phyloP scores from a whole-genome alignment of 2,329 filamentous ascomycete genomes.

The Thielaviopsis euricoi region DNA sequence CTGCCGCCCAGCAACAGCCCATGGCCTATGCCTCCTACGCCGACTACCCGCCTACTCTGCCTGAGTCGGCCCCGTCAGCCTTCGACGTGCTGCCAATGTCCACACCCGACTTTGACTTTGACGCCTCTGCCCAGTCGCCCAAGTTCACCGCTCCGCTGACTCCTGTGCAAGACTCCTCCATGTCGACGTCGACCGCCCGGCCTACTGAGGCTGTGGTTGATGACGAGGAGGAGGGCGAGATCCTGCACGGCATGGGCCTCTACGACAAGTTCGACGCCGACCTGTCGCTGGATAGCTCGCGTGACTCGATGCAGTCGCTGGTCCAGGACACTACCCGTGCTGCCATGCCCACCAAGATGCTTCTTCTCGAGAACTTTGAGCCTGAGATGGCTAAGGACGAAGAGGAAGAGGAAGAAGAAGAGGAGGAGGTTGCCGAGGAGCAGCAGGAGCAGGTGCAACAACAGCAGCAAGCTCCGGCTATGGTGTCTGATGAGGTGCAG shows the following conservation, averaged over 20 bases:
- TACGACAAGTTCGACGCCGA: conserved; percentile 55
- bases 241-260: conserved; percentile 66
- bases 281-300: conserved; percentile 35
- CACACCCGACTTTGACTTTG: conserved; percentile 4
- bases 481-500: not conserved
- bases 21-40: not conserved
- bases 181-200: not conserved
- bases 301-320: conserved; percentile 36
- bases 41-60: conserved; percentile 3
- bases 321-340: conserved; percentile 31
- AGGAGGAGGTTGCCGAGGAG: conserved; percentile 21
- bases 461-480: not conserved
- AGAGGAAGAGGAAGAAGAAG: conserved; percentile 30
- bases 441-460: not conserved
- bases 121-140: not conserved
- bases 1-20: not conserved
- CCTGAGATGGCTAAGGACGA: conserved; percentile 48
- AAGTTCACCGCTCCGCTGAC: conserved; percentile 3
- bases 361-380: conserved; percentile 67
- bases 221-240: conserved; percentile 46
- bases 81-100: conserved; percentile 2
- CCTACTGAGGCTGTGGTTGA: conserved; percentile 19
- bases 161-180: not conserved
- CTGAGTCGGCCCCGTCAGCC: conserved; percentile 2
- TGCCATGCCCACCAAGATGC: conserved; percentile 46